Evolutionary conservation across 805 yeast species (phyloP).

Genomic region (Ogataea corticis): DNA sequence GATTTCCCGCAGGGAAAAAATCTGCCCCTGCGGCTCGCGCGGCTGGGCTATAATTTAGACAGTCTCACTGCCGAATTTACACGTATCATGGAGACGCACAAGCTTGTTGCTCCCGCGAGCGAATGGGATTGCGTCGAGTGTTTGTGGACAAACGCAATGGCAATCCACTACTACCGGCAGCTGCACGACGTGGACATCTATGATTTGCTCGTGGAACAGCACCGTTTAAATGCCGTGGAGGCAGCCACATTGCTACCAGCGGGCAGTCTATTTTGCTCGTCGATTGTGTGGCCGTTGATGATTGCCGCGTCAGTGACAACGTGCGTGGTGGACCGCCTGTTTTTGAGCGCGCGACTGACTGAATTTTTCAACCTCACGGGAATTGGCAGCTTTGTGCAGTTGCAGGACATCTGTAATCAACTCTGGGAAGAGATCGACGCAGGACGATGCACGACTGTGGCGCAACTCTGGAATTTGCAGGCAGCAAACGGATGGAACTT

Average conservation of each 20-base stretch:
- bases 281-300: slow-evolving; percentile 11
- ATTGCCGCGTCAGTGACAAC: slow-evolving; percentile 7
- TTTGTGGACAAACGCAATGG: slow-evolving; percentile 13
- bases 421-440: slow-evolving; percentile 9
- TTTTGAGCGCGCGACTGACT: background rate
- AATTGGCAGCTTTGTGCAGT: slow-evolving; percentile 11
- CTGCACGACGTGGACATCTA: slow-evolving; percentile 5
- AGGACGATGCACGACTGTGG: slow-evolving; percentile 5
- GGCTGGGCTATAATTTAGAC: slow-evolving; percentile 6
- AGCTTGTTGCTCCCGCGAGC: background rate
- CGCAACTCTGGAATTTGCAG: slow-evolving; percentile 7
- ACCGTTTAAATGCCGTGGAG: slow-evolving; percentile 1
- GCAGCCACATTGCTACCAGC: slow-evolving; percentile 4
- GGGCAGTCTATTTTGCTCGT: slow-evolving; percentile 8
- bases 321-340: background rate
- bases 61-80: slow-evolving; percentile 4
- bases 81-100: slow-evolving; percentile 1
- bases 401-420: slow-evolving; percentile 6
- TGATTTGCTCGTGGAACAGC: slow-evolving; percentile 2
- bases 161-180: slow-evolving; percentile 11
- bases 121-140: slow-evolving; percentile 15
- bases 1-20: too few species aligned
- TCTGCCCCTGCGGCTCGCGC: background rate
- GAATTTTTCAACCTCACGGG: slow-evolving; percentile 9
- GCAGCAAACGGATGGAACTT: slow-evolving; percentile 5